Conservation (phyloP, 768 basidiomycete genomes). For the Mycena chlorophos region DNA sequence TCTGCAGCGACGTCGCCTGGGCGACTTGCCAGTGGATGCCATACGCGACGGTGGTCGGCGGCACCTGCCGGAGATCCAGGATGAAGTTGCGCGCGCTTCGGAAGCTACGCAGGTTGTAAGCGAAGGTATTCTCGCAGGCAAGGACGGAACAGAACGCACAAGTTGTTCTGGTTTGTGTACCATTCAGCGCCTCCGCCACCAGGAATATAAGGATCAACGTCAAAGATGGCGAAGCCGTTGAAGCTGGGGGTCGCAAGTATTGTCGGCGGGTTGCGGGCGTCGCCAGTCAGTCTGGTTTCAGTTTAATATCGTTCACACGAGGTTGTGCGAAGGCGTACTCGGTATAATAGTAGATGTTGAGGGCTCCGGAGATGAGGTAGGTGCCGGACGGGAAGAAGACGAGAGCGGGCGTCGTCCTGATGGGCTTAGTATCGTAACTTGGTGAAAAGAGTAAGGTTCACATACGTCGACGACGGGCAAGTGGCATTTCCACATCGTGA, state of each 20-base stretch:
- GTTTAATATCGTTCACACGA: not conserved
- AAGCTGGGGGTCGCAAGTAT: not conserved
- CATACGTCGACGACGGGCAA: too few species aligned
- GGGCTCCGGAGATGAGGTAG: not conserved
- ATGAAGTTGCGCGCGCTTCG: not conserved
- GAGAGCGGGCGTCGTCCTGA: too few species aligned
- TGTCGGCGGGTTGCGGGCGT: not conserved
- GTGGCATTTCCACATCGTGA: too few species aligned
- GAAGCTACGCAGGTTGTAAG: not conserved
- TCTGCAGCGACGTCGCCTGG: constrained; percentile 72
- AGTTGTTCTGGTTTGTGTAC: not conserved
- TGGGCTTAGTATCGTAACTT: too few species aligned
- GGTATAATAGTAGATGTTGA: not conserved
- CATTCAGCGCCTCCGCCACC: not conserved
- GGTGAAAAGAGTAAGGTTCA: too few species aligned
- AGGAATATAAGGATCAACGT: not conserved
- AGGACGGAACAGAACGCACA: not conserved
- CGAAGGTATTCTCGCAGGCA: not conserved
- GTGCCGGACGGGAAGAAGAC: not conserved
- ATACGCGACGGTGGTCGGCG: constrained; percentile 55
- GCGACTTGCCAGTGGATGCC: constrained; percentile 85
- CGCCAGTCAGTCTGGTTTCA: not conserved
- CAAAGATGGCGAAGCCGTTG: not conserved
- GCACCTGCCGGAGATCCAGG: constrained; percentile 34
- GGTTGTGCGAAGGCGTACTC: not conserved